Base-by-base conservation (phyloP, 192 early-diverging fungal genomes). In the Phycomyces nitens region DNA sequence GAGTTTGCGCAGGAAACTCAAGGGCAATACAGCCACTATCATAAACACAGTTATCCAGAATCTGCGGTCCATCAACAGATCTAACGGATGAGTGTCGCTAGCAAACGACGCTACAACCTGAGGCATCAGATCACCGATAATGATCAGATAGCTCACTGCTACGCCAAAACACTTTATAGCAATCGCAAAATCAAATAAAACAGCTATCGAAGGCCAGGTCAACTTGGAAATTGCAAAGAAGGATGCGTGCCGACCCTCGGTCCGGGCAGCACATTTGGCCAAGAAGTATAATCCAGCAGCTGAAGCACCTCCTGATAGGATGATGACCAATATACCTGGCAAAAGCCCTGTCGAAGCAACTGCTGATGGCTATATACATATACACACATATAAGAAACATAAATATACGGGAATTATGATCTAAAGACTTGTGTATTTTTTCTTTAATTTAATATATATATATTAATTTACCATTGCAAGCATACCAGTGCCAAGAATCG, bases 81-180 rank as follows among this genome's bases (percentile, higher is more conserved):
- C 42, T 21, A 55, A 20, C 0, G 23, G 15, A 16, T 57, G 18
- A 15, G 40, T 50, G 22, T 40, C 34, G 5, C 23, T 34, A 26
- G 44, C 47, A 52, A 39, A 27, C 42, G 5, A 62, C 20, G 49
- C 21, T 5, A 60, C 66, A 14, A 92, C 88, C 49, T 86, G 82
- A 3, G 90, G 90, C 86, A 99, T 92, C 59, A 98, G 72, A 53
- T 96, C 94, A 62, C 96, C 94, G 64, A 92, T 88, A 55, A 99
- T 96, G 43, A 99, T 93, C 34, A 99, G 72, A 68, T 99, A 99
- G 3, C 90, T 93, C 40, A 97, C 86, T 18, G 88, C 87, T 18
- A 98, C 97, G 29, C 96, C 96, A 81, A 99, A 99, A 67, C 97
- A 99, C 66, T 99, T 99, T 70, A 99, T 83, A 5, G 96, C 94